Percentiles rank a stretch among this genome's conserved stretches.
phyloP scores from a whole-genome alignment of 225 moss, liverwort and hornwort genomes.

The Anthoceros angustus region DNA sequence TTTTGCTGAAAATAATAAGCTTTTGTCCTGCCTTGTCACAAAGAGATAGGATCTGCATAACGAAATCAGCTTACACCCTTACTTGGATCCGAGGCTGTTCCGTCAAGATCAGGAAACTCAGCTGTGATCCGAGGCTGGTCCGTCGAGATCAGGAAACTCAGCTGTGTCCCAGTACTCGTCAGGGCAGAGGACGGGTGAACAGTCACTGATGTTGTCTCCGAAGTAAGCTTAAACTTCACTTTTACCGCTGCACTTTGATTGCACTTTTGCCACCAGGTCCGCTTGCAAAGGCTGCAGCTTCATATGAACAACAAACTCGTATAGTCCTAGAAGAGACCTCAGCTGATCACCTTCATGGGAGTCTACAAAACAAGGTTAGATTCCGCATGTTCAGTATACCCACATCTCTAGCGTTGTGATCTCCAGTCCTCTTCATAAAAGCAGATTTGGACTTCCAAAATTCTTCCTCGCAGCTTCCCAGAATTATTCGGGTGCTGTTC shows the following conservation, averaged over 20 bases:
- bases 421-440: background rate
- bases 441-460: background rate
- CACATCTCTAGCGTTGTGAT: background rate
- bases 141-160: too few species aligned
- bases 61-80: slow-evolving; percentile 61
- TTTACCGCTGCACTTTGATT: background rate
- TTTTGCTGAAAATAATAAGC: slow-evolving; percentile 61
- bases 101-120: too few species aligned
- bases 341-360: background rate
- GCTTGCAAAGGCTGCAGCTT: background rate
- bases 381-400: background rate
- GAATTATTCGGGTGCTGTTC: too few species aligned
- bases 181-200: too few species aligned
- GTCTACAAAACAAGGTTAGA: background rate
- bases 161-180: too few species aligned
- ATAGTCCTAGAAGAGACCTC: background rate
- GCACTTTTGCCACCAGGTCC: background rate
- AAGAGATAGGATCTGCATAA: slow-evolving; percentile 49
- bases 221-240: too few species aligned
- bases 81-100: slow-evolving; percentile 5
- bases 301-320: background rate
- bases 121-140: too few species aligned
- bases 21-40: too few species aligned
- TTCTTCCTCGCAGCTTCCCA: background rate
- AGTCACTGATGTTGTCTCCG: too few species aligned